phyloP scores from a whole-genome alignment of 495 filamentous ascomycete genomes.

The Hypoxylon intermedium region DNA sequence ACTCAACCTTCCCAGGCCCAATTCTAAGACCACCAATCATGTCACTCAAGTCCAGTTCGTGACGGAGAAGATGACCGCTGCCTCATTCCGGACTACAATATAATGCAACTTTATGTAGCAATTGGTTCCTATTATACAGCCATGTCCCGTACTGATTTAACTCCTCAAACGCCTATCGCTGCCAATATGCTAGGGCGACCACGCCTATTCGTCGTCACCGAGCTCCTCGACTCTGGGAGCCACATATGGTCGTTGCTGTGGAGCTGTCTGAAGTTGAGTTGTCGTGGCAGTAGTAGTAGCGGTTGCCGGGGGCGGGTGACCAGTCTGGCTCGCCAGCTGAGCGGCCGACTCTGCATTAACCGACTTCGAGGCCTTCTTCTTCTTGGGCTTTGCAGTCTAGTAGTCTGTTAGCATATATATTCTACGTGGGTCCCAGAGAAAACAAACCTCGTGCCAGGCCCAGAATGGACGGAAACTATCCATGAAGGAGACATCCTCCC shows the following conservation, averaged over 20 bases:
- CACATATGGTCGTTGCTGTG: slow-evolving; percentile 55
- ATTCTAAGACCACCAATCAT: not conserved
- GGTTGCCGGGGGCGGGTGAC: slow-evolving; percentile 62
- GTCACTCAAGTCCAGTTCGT: not conserved
- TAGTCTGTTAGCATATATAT: slow-evolving; percentile 38
- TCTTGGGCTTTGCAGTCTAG: slow-evolving; percentile 63
- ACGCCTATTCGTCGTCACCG: slow-evolving; percentile 61
- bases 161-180: slow-evolving; percentile 36
- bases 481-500: slow-evolving; percentile 98
- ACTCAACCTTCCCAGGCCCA: not conserved
- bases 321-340: slow-evolving; percentile 54
- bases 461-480: slow-evolving; percentile 96
- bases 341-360: slow-evolving; percentile 50
- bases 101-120: slow-evolving; percentile 7
- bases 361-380: slow-evolving; percentile 60
- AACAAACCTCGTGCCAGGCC: slow-evolving; percentile 95
- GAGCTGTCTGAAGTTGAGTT: slow-evolving; percentile 56
- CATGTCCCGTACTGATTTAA: slow-evolving; percentile 22
- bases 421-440: slow-evolving; percentile 25
- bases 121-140: slow-evolving; percentile 28
- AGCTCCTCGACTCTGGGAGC: slow-evolving; percentile 71
- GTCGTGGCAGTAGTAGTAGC: slow-evolving; percentile 66
- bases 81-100: slow-evolving; percentile 13
- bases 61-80: not conserved
- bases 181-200: slow-evolving; percentile 17